These are phyloP conservation scores for Colletotrichum godetiae DNA, from an alignment of 2,329 filamentous ascomycete species.

Conservation along the genomic window DNA sequence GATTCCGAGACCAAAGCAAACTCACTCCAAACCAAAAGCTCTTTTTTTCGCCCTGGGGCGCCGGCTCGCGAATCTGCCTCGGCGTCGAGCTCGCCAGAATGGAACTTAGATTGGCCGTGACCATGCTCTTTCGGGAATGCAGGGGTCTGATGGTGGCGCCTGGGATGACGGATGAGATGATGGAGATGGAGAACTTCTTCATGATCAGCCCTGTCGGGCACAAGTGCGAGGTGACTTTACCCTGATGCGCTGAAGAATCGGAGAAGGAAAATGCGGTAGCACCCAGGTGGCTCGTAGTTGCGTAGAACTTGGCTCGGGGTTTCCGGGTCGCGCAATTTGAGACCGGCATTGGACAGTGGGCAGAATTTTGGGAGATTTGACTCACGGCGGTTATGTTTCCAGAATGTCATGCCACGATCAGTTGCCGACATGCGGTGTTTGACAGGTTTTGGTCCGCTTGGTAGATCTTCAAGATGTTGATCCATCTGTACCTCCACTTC, in stretches of 20 bases:
- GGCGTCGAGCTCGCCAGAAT: constrained; percentile 68
- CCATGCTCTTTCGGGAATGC: constrained; percentile 63
- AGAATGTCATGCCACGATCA: neutral
- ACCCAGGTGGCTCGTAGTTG: neutral
- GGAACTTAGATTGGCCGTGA: constrained; percentile 63
- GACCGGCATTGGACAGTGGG: neutral
- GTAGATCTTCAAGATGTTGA: neutral
- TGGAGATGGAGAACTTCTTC: constrained; percentile 48
- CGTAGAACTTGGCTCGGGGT: neutral
- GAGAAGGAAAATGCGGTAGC: neutral
- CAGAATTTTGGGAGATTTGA: neutral
- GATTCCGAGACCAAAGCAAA: constrained; percentile 4
- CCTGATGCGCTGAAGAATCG: neutral
- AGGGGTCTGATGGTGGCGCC: constrained; percentile 46
- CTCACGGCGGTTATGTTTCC: neutral
- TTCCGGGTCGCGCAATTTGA: neutral
- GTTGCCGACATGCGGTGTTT: neutral
- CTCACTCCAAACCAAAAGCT: constrained; percentile 54
- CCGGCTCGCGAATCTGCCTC: constrained; percentile 60
- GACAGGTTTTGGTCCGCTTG: neutral
- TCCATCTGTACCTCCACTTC: neutral
- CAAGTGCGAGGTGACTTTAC: constrained; percentile 42
- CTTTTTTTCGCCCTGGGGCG: constrained; percentile 64
- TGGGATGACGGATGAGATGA: constrained; percentile 49
- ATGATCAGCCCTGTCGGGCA: constrained; percentile 45